Base-by-base conservation (phyloP, 768 basidiomycete genomes). In the Erythrobasidium yunnanense region DNA sequence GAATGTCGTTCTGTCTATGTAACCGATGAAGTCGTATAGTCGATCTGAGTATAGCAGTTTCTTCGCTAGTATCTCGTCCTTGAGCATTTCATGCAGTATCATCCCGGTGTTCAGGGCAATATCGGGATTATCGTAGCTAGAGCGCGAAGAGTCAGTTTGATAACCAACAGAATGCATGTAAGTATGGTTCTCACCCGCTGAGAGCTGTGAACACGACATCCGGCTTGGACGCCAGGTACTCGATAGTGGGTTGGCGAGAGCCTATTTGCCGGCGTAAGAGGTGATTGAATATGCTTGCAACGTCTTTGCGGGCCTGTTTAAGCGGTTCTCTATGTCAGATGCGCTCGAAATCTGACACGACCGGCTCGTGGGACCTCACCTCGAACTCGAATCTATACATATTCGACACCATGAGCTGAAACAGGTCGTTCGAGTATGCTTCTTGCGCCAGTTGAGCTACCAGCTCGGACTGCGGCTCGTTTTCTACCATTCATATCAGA, bases 1-100 rank as follows among this genome's bases (percentile, higher is more conserved):
- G 74, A 99, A 99, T 20, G 92, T 95, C 2, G 92, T 93, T 29
- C 87, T 86, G 78, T 99, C 95, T 73, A 99, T 96, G 77, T 91
- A 92, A 73, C 88, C 84, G 20, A 92, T 89, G 78, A 91, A 99
- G 68, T 84, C 86, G 80, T 97, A 97, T 77, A 99, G 96, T 73
- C 92, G 93, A 75, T 97, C 92, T 13, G 90, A 92, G 74, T 93
- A 83, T 46, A 99, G 81, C 57, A 97, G 76, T 57, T 91, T 84
- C 81, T 91, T 89, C 47, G 86, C 85, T 23, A 99, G 78, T 54
- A 87, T 84, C 75, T 99, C 95, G 74, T 95, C 88, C 70, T 87
- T 82, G 70, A 99, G 78, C 88, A 97, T 96, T 78, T 97, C 95
- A 73, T 89, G 88, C 54, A 99, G 79, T 65, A 97, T 87, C 90